These are phyloP conservation scores for Amauroascus niger DNA, from an alignment of 2,329 filamentous ascomycete genomes.

Conservation along the genomic window DNA sequence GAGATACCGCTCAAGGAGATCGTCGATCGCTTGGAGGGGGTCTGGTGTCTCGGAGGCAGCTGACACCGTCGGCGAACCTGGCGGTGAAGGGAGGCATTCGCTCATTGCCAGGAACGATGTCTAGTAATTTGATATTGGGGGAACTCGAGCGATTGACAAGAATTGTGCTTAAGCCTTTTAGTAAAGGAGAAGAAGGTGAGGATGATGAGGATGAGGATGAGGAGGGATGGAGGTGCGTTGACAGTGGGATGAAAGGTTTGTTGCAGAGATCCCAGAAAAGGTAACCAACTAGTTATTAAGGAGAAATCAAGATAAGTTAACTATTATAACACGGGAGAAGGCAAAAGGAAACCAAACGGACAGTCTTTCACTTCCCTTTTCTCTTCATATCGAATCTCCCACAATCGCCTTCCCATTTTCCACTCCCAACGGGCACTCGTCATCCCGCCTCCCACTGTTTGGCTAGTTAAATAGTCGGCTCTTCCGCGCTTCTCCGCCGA, in stretches of 20 bases:
- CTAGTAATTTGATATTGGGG: too few relatives aligned
- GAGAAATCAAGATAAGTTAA: too few relatives aligned
- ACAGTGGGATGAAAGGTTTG: too few relatives aligned
- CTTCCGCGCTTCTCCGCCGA: not conserved
- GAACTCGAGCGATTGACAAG: not conserved
- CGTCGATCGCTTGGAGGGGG: constrained; percentile 29
- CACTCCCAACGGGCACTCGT: too few relatives aligned
- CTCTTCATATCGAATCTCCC: not conserved
- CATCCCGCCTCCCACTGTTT: too few relatives aligned
- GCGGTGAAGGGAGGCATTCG: constrained; percentile 15
- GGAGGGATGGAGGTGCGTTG: not conserved
- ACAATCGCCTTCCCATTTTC: too few relatives aligned
- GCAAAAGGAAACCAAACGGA: not conserved
- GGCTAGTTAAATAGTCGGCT: too few relatives aligned
- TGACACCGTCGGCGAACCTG: constrained; percentile 16
- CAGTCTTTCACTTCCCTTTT: not conserved
- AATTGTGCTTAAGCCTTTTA: not conserved
- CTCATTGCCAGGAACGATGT: constrained; percentile 8
- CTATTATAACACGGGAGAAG: too few relatives aligned
- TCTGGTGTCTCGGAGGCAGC: constrained; percentile 16
- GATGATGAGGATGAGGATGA: not conserved
- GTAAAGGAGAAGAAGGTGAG: too few relatives aligned
- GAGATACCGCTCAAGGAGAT: constrained; percentile 36
- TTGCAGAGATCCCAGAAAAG: too few relatives aligned
- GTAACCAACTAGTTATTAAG: too few relatives aligned